Evolutionary conservation across 441 rosid genomes (phyloP).

Genomic region (Erysimum cheiri): DNA sequence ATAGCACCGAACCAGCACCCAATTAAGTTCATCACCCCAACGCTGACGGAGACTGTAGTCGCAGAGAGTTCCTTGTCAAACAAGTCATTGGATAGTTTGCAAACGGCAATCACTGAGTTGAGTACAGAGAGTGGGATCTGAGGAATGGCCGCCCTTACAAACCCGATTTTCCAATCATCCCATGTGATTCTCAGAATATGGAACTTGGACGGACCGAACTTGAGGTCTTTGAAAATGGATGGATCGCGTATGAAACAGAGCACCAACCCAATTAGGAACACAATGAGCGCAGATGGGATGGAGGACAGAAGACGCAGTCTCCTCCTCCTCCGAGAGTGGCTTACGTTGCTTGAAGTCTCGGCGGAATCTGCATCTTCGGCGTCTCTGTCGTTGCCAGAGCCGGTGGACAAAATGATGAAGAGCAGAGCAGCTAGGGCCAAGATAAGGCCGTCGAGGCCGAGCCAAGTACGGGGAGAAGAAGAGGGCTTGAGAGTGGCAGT

Average conservation of each 20-base stretch:
- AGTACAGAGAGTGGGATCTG: constrained; percentile 75
- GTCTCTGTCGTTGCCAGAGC: constrained; percentile 53
- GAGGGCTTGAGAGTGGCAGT: constrained; percentile 58
- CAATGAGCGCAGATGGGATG: constrained; percentile 69
- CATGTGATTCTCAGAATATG: constrained; percentile 57
- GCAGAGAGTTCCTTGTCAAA: constrained; percentile 74
- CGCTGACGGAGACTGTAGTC: constrained; percentile 64
- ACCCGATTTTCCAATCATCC: constrained; percentile 84
- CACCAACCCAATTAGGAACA: constrained; percentile 57
- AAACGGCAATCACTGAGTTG: constrained; percentile 80
- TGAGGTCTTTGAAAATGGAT: constrained; percentile 52
- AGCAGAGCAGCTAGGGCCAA: constrained; percentile 58
- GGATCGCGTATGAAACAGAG: constrained; percentile 70
- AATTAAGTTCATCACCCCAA: constrained; percentile 71
- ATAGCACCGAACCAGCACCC: constrained; percentile 91
- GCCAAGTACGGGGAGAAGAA: constrained; percentile 61
- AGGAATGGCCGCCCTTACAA: constrained; percentile 70
- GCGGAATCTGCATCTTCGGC: background rate
- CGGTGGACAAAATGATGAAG: constrained; percentile 63
- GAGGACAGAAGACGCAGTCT: constrained; percentile 57
- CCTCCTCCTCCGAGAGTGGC: constrained; percentile 25
- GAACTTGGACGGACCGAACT: constrained; percentile 68
- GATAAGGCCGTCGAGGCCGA: constrained; percentile 70
- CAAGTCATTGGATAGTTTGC: constrained; percentile 71
- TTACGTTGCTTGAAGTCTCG: constrained; percentile 3